Evolutionary conservation across 495 filamentous ascomycete species (phyloP), one percentile per base, ranked within the genome.

Genomic region (Talaromyces stipitatus): DNA sequence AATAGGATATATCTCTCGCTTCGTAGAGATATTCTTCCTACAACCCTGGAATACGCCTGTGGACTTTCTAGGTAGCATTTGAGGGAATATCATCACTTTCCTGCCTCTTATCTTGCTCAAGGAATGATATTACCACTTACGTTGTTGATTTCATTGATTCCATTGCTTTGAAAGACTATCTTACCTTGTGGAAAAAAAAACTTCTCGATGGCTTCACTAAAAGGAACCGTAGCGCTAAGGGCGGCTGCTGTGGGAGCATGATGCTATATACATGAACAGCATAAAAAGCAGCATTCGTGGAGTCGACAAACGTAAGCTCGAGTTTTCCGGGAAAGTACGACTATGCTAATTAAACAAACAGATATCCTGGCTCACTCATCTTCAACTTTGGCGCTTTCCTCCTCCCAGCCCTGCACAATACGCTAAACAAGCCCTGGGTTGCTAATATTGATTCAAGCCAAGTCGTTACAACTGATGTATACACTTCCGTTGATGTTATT

Each of bases 391-490:
- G n/a, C n/a, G n/a, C n/a, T n/a, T n/a, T n/a, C n/a, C n/a, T n/a
- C n/a, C n/a, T n/a, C n/a, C n/a, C n/a, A n/a, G 86, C 87, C 0
- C 68, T 91, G 1, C 89, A 90, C 66, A 68, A 66, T 10, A 90
- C 87, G 0, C 77, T 90, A 1, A 78, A 78, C 57, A 91, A 91
- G 66, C 74, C 90, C 23, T 90, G 85, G 88, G 77, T 91, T 16
- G 84, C 87, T 5, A 77, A 82, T 52, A 86, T 91, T 60, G 80
- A 89, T 69, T 66, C 79, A 2, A 78, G 69, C 27, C 72, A 82
- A 43, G 82, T 90, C n/a, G 86, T 79, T 14, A 88, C 83, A 6
- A 88, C 86, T 0, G 86, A 89, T 57, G 63, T 73, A 8, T 85
- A 84, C 64, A 84, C 81, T 7, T 82, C 82, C 57, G 87, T 90